phyloP scores from a whole-genome alignment of 495 filamentous ascomycete genomes.

The Talaromyces proteolyticus region DNA sequence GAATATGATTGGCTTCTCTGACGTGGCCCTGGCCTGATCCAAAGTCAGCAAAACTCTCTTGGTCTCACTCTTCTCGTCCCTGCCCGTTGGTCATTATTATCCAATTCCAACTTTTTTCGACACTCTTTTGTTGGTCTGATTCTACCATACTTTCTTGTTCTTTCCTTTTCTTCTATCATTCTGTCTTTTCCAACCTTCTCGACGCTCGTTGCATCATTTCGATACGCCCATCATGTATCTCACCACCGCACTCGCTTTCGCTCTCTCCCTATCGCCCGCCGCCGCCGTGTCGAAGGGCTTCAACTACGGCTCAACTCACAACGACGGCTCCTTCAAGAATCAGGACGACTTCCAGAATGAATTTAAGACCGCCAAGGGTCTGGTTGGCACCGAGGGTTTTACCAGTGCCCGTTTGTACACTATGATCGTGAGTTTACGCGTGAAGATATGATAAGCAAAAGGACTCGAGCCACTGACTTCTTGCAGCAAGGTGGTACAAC shows the following conservation, averaged over 20 bases:
- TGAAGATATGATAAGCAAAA: neutral
- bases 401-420: slow-evolving; percentile 65
- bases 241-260: slow-evolving; percentile 34
- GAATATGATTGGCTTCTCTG: too few relatives aligned
- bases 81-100: too few relatives aligned
- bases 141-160: neutral
- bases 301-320: slow-evolving; percentile 70
- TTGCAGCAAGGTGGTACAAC: slow-evolving; percentile 48
- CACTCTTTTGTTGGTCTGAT: too few relatives aligned
- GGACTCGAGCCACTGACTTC: slow-evolving; percentile 2
- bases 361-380: slow-evolving; percentile 64
- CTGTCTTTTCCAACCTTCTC: slow-evolving; percentile 1
- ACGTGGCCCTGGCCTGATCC: too few relatives aligned
- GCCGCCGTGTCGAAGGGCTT: slow-evolving; percentile 62
- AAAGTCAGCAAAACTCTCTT: too few relatives aligned
- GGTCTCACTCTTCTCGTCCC: too few relatives aligned
- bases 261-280: slow-evolving; percentile 35
- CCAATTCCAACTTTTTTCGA: too few relatives aligned
- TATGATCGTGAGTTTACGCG: slow-evolving; percentile 34
- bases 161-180: neutral
- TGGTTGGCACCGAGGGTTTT: slow-evolving; percentile 68
- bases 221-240: slow-evolving; percentile 24
- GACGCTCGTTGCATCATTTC: slow-evolving; percentile 19
- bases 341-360: slow-evolving; percentile 63
- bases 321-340: slow-evolving; percentile 53